Conservation (phyloP, 2,329 filamentous ascomycete genomes). For the Graphium sp. region DNA sequence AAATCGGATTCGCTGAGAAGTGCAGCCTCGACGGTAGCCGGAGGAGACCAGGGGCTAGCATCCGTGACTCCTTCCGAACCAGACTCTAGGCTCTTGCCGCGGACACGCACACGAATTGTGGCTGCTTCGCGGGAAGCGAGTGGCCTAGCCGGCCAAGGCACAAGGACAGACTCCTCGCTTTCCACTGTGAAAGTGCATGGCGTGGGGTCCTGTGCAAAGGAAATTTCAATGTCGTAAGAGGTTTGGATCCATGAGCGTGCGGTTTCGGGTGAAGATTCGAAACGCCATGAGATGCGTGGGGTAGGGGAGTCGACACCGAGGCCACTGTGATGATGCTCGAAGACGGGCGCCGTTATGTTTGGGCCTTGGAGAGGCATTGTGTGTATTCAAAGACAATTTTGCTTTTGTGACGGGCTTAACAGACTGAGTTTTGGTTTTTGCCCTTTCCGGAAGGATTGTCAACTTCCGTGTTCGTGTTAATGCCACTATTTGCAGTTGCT, state of each 20-base stretch:
- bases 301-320: conserved; percentile 5
- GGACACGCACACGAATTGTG: conserved; percentile 15
- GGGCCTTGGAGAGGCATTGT: too few species aligned
- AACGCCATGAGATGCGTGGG: conserved; percentile 8
- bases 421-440: too few species aligned
- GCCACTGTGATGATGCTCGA: conserved; percentile 8
- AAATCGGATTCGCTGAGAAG: conserved; percentile 13
- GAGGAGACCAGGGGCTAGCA: conserved; percentile 13
- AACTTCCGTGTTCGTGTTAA: too few species aligned
- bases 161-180: conserved; percentile 15
- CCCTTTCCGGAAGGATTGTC: too few species aligned
- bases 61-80: conserved; percentile 10
- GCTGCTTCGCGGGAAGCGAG: conserved; percentile 15
- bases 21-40: conserved; percentile 17
- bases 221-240: conserved; percentile 8
- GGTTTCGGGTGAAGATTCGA: neutral
- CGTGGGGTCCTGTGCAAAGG: conserved; percentile 3
- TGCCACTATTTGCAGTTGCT: too few species aligned
- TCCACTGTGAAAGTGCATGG: conserved; percentile 12
- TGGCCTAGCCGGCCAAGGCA: conserved; percentile 23
- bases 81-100: conserved; percentile 9
- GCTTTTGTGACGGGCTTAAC: too few species aligned
- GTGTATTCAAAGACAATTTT: too few species aligned
- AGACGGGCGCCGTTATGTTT: conserved; percentile 3
- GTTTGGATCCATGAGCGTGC: conserved; percentile 6